These are phyloP conservation scores for Phytopythium oedochilum DNA, from an alignment of 352 stramenopile genomes.

Conservation along the genomic window DNA sequence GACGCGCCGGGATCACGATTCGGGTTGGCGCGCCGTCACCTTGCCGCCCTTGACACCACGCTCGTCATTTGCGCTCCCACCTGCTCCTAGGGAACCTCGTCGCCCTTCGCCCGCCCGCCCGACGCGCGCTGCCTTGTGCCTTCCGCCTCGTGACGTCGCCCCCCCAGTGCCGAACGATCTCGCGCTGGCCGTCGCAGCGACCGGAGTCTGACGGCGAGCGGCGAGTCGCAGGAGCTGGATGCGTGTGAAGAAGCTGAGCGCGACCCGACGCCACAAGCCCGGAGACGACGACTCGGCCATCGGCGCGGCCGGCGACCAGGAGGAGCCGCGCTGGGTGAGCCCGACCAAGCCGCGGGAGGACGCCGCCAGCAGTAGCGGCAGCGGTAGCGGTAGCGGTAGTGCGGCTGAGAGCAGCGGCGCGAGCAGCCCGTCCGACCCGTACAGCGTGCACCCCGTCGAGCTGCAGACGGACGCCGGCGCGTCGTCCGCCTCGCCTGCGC, in stretches of 20 bases:
- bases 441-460: constrained; percentile 21
- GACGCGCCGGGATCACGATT: constrained; percentile 6
- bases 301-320: constrained; percentile 15
- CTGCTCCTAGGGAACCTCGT: constrained; percentile 7
- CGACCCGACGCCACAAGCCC: constrained; percentile 54
- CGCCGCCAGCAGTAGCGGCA: constrained; percentile 3
- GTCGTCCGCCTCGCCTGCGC: constrained; percentile 5
- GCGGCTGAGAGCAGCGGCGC: constrained; percentile 27
- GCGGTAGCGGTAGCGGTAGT: background rate
- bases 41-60: constrained; percentile 2
- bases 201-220: no score
- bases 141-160: constrained; percentile 3
- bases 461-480: constrained; percentile 4
- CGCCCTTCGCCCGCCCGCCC: constrained; percentile 11
- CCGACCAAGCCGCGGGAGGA: constrained; percentile 21
- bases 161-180: background rate
- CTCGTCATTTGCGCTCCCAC: constrained; percentile 11
- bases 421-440: constrained; percentile 40
- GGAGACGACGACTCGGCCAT: constrained; percentile 46
- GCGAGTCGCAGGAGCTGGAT: constrained; percentile 21
- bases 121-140: constrained; percentile 18
- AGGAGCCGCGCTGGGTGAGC: constrained; percentile 36
- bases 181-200: background rate
- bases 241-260: constrained; percentile 77
- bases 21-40: constrained; percentile 10